Base-by-base conservation (phyloP, 1,284 basidiomycete genomes). In the Tilletia walkeri region DNA sequence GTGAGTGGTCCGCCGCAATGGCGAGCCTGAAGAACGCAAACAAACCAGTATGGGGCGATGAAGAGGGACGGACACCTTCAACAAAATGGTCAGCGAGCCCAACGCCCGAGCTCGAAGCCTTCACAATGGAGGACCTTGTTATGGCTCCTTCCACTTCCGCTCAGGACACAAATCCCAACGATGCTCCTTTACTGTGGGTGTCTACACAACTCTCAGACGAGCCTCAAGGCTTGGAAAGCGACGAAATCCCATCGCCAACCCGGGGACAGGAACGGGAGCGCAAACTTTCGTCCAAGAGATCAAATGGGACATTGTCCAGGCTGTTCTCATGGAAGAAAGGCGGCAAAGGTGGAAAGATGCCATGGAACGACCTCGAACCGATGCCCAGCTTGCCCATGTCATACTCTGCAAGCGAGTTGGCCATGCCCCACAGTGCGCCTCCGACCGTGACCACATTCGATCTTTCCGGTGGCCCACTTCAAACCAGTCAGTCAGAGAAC, bases 51-150 rank as follows among this genome's bases (percentile, higher is more conserved):
- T 63, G 59, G 59, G 39, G 39, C 59, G 59, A 63, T 41, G 59
- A 39, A 18, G 59, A 14, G 14, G 30, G 36, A 47, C 16, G 38
- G n/a, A 59, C 4, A 12, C 34, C 54, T 20, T n/a, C 24, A 38
- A 16, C 47, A 20, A 53, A 68, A 39, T 74, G 73, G 73, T 69
- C 68, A n/a, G 65, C 72, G 7, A 76, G 73, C 45, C 75, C 77
- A 3, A 80, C 78, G 10, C 78, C 78, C 20, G 74, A 76, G 50
- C 75, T 80, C 61, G 78, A 78, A 38, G 79, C 78, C 16, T 80
- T 81, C 69, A 69, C 77, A 16, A 71, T 72, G 69, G 70, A 73
- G 2, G 72, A 74, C 53, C 53, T 70, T 30, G 39, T 12, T 20
- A 9, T 73, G 45, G 66, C 72, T n/a, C 70, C 73, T 6, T 72